These are phyloP conservation scores for Pterocarpus macrocarpus DNA, from an alignment of 306 rosid genomes.

Conservation along the genomic window DNA sequence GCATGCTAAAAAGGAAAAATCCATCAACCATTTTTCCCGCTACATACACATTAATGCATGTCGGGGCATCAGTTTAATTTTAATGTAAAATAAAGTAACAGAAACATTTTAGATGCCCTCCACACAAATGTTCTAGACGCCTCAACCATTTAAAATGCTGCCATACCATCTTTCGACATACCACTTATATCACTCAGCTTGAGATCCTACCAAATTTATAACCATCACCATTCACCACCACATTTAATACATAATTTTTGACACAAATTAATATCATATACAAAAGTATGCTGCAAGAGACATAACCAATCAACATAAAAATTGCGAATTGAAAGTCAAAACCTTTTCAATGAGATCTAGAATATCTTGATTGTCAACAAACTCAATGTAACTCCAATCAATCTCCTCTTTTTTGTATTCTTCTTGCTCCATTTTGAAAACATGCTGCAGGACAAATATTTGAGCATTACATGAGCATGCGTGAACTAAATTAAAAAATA, in stretches of 20 bases:
- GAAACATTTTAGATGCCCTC: too few species aligned
- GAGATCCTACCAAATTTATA: too few species aligned
- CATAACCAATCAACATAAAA: constrained; percentile 20
- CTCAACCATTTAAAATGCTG: too few species aligned
- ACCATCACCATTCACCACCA: too few species aligned
- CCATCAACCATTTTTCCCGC: too few species aligned
- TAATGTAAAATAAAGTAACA: too few species aligned
- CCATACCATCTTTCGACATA: too few species aligned
- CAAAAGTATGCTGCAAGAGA: constrained; percentile 5
- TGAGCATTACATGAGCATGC: constrained; percentile 21
- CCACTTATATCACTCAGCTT: too few species aligned
- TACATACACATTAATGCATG: too few species aligned
- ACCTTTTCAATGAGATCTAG: constrained; percentile 94
- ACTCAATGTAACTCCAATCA: constrained; percentile 95
- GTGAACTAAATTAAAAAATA: not conserved
- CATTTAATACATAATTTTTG: not conserved
- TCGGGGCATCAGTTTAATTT: too few species aligned
- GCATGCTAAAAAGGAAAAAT: too few species aligned
- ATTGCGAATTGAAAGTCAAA: constrained; percentile 29
- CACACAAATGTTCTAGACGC: too few species aligned
- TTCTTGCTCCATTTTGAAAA: constrained; percentile 97
- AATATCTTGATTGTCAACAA: constrained; percentile 87
- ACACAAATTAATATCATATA: not conserved
- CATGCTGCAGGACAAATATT: constrained; percentile 70
- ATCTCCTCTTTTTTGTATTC: constrained; percentile 91